Percentiles rank a stretch among this genome's conserved stretches.
These are phyloP conservation scores for Nemania sp. DNA, from an alignment of 2,329 filamentous ascomycete genomes.

Conservation along the genomic window DNA sequence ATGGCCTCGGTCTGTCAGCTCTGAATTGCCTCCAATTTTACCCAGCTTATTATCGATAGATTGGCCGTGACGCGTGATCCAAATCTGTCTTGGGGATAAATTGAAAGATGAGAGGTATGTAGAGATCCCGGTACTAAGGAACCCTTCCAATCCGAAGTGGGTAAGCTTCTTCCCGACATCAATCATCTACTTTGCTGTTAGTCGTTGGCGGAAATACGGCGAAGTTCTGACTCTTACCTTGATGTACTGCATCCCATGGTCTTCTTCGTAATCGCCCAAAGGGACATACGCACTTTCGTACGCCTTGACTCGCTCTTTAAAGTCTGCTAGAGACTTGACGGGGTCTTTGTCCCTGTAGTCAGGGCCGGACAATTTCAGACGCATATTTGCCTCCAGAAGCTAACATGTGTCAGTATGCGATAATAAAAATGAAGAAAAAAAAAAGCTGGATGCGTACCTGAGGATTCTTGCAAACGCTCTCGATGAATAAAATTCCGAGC, in stretches of 20 bases:
- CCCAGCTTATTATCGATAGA: constrained; percentile 85
- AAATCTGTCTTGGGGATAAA: constrained; percentile 91
- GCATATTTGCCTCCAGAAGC: constrained; percentile 94
- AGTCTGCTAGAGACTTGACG: constrained; percentile 80
- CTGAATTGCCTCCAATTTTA: constrained; percentile 86
- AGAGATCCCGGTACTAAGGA: constrained; percentile 88
- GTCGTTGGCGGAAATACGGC: constrained; percentile 6
- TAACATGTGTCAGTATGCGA: constrained; percentile 36
- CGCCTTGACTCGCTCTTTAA: constrained; percentile 87
- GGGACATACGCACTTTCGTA: constrained; percentile 96
- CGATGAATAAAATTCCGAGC: constrained; percentile 90
- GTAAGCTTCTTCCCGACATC: constrained; percentile 95
- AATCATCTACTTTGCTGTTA: constrained; percentile 69
- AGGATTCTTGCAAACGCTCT: constrained; percentile 88
- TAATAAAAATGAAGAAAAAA: neutral
- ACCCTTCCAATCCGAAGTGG: constrained; percentile 87
- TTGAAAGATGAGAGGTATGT: constrained; percentile 98
- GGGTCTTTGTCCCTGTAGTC: constrained; percentile 97
- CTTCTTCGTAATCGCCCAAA: constrained; percentile 87
- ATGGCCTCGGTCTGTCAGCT: constrained; percentile 78
- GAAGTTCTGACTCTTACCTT: constrained; percentile 54
- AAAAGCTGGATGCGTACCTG: constrained; percentile 49
- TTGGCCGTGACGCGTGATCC: constrained; percentile 95
- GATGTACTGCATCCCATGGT: constrained; percentile 90
- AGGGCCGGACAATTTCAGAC: constrained; percentile 90